Base-by-base conservation (phyloP, 441 rosid species). In the Erodium moschatum region DNA sequence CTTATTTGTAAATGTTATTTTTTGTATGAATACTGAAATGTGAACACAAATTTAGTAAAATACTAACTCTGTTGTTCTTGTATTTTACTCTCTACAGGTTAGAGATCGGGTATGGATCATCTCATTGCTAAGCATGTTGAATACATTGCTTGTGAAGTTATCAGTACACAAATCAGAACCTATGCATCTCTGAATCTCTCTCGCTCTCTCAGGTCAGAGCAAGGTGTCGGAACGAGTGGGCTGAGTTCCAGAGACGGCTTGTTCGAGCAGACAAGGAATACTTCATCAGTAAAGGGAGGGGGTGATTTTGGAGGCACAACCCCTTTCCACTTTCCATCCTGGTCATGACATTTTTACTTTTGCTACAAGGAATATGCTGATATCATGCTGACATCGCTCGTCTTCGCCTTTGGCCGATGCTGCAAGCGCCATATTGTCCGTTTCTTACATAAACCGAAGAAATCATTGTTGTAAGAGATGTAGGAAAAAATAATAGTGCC, bases 181-280 rank as follows among this genome's bases (percentile, higher is more conserved):
- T 54, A n/a, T 54, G 6, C 6, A n/a, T 54, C 61, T 56, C 9
- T 56, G 19, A 56, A 56, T 7, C 27, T 56, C 21, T 56, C 11
- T 15, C 9, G 0, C 27, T 21, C 11, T 4, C 6, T 7, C 64
- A 60, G 64, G 64, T 60, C 4, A 60, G 27, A 20, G 24, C 31
- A 16, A 60, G 64, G 64, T 60, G 64, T 11, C 24, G 64, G 18
- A 60, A 20, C 11, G 64, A 60, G 31, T 60, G 64, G 64, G 64
- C 64, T 19, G 64, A 60, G 19, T 60, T 60, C 27, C 64, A 60
- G 31, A 19, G 64, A 2, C 64, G 64, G 7, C 6, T 60, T 21
- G 24, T 10, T 6, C 19, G 24, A 18, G 64, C 64, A 19, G 64
- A 60, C 64, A 2, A 60, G 29, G 64, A 60, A 60, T 60, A 60